Conservation (phyloP, 2,329 filamentous ascomycete genomes). For the Calonectria pseudoturangicola region DNA sequence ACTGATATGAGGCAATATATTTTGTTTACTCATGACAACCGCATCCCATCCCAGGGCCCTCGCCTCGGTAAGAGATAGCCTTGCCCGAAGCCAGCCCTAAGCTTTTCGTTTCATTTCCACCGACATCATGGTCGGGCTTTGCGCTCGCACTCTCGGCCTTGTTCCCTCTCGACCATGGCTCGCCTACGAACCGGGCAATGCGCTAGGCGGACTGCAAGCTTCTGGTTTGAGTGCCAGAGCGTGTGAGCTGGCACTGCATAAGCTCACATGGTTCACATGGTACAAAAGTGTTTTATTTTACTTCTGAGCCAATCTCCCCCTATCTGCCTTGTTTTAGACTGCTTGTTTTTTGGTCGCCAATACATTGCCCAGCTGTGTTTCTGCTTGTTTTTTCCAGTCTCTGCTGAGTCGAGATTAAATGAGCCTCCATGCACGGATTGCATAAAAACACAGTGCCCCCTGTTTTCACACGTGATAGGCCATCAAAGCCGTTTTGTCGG, state of each 20-base stretch:
- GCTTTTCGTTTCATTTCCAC: slow-evolving; percentile 53
- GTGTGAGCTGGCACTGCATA: slow-evolving; percentile 41
- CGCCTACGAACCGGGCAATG: slow-evolving; percentile 13
- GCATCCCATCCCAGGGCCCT: slow-evolving; percentile 21
- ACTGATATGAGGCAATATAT: slow-evolving; percentile 19
- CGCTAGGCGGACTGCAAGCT: slow-evolving; percentile 24
- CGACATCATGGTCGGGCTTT: slow-evolving; percentile 47
- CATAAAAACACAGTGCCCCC: neutral
- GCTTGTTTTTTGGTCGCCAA: neutral
- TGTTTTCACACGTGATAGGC: slow-evolving; percentile 11
- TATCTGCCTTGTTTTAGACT: slow-evolving; percentile 12
- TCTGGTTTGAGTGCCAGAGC: slow-evolving; percentile 19
- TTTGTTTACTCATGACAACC: neutral
- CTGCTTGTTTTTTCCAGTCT: slow-evolving; percentile 11
- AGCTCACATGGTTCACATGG: slow-evolving; percentile 18
- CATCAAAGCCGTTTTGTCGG: slow-evolving; percentile 29
- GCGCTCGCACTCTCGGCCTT: slow-evolving; percentile 26
- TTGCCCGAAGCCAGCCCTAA: slow-evolving; percentile 45
- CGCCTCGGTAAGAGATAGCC: slow-evolving; percentile 44
- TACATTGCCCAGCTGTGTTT: neutral
- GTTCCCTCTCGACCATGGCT: slow-evolving; percentile 19
- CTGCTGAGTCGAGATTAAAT: slow-evolving; percentile 9
- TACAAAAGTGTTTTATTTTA: slow-evolving; percentile 20
- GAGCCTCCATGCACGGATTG: neutral
- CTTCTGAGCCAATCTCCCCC: slow-evolving; percentile 9